Evolutionary conservation across 371 early-diverging fungal species (phyloP).

Genomic region (Rhizopus sp.): DNA sequence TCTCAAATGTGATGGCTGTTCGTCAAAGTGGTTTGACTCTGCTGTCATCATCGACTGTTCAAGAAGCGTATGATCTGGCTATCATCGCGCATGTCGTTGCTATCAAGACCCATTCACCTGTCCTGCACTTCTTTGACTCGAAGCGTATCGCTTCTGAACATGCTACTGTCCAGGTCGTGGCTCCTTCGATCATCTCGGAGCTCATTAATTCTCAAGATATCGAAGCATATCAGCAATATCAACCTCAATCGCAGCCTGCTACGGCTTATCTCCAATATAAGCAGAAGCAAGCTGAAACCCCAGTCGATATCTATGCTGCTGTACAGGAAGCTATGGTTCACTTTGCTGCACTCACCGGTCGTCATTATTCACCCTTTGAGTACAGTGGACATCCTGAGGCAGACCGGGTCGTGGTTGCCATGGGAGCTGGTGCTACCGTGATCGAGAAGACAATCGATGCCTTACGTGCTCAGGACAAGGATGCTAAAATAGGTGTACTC

Average conservation of each 20-base stretch:
- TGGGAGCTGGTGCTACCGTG: slow-evolving; percentile 62
- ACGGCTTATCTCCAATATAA: slow-evolving; percentile 49
- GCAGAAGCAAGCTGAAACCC: slow-evolving; percentile 11
- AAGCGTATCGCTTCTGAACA: slow-evolving; percentile 44
- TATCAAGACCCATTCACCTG: slow-evolving; percentile 58
- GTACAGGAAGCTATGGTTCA: slow-evolving; percentile 42
- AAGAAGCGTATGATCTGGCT: slow-evolving; percentile 74
- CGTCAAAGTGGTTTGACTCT: slow-evolving; percentile 77
- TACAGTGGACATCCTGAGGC: slow-evolving; percentile 58
- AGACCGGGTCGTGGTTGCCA: slow-evolving; percentile 59
- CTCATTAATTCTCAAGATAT: slow-evolving; percentile 38
- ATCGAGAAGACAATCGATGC: slow-evolving; percentile 43
- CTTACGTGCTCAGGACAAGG: slow-evolving; percentile 19
- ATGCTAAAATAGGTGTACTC: slow-evolving; percentile 57
- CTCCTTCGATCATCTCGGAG: slow-evolving; percentile 17
- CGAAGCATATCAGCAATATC: slow-evolving; percentile 25
- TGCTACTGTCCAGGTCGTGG: slow-evolving; percentile 29
- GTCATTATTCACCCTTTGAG: slow-evolving; percentile 52
- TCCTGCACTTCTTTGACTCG: slow-evolving; percentile 61
- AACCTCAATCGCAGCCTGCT: slow-evolving; percentile 1
- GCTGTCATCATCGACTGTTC: slow-evolving; percentile 68
- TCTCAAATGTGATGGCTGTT: slow-evolving; percentile 73
- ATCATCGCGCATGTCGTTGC: slow-evolving; percentile 66
- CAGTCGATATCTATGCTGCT: slow-evolving; percentile 29
- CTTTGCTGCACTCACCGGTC: slow-evolving; percentile 46